These are phyloP conservation scores for Vitis vinifera DNA, from an alignment of 164 flowering plant species.

Conservation along the genomic window DNA sequence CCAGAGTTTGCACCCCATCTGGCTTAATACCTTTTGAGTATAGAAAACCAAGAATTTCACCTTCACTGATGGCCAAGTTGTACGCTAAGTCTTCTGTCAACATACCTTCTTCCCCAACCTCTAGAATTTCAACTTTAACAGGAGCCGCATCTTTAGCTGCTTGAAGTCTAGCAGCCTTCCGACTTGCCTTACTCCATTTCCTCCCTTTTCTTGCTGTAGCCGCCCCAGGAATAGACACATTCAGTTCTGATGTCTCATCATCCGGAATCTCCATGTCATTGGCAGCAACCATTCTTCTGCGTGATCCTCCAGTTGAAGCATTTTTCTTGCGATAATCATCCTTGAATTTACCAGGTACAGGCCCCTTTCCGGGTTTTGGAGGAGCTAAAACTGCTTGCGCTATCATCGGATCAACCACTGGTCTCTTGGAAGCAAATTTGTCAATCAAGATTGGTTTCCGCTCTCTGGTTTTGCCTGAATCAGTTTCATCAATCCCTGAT, in stretches of 20 bases:
- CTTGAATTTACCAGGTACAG: slow-evolving; percentile 51
- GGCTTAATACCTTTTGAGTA: slow-evolving; percentile 79
- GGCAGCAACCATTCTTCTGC: slow-evolving; percentile 49
- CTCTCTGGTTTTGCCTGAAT: slow-evolving; percentile 39
- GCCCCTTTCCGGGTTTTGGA: slow-evolving; percentile 55
- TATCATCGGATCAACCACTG: slow-evolving; percentile 61
- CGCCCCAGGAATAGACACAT: slow-evolving; percentile 64
- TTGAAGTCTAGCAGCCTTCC: slow-evolving; percentile 80
- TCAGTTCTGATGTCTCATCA: slow-evolving; percentile 64
- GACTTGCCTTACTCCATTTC: slow-evolving; percentile 88
- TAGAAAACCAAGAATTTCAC: slow-evolving; percentile 76
- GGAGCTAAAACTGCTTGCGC: slow-evolving; percentile 69
- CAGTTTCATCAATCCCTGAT: slow-evolving; percentile 23
- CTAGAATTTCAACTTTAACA: slow-evolving; percentile 82
- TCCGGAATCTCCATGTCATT: slow-evolving; percentile 38
- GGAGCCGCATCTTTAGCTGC: slow-evolving; percentile 90
- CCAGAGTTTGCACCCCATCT: slow-evolving; percentile 73
- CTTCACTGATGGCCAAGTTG: slow-evolving; percentile 74
- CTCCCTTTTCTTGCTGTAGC: slow-evolving; percentile 62
- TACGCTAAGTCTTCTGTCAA: slow-evolving; percentile 73
- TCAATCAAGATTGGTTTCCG: slow-evolving; percentile 79
- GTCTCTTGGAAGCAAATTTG: slow-evolving; percentile 80
- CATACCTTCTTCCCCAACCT: slow-evolving; percentile 92
- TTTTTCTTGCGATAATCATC: slow-evolving; percentile 64
- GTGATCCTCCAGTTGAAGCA: slow-evolving; percentile 44